These are phyloP conservation scores for Hypsizygus ulmarius DNA, from an alignment of 1,284 basidiomycete genomes.

Conservation along the genomic window DNA sequence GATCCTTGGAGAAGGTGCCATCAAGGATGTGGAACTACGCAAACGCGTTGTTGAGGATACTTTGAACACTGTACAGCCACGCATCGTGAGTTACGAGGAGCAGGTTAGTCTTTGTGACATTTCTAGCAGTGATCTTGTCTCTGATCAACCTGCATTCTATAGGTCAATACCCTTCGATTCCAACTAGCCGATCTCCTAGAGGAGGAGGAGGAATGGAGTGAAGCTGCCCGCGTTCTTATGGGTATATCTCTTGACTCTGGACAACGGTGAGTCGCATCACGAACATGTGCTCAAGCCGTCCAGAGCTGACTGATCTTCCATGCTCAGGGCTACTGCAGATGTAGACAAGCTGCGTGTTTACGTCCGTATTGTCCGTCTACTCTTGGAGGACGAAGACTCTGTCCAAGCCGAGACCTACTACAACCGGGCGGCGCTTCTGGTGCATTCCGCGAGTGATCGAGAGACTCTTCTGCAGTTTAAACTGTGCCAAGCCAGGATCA, in stretches of 20 bases:
- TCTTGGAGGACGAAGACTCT: conserved; percentile 94
- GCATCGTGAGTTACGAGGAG: conserved; percentile 89
- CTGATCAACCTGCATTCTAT: conserved; percentile 6
- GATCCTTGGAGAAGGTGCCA: conserved; percentile 50
- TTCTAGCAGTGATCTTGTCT: neutral
- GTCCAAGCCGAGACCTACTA: conserved; percentile 95
- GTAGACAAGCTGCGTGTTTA: conserved; percentile 89
- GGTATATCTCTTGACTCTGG: conserved; percentile 89
- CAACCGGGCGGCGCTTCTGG: conserved; percentile 90
- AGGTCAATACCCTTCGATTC: conserved; percentile 84
- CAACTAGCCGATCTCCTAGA: conserved; percentile 90
- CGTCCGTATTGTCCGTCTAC: conserved; percentile 89
- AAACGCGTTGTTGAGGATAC: conserved; percentile 74
- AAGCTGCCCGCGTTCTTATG: conserved; percentile 88
- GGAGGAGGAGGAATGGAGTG: conserved; percentile 88
- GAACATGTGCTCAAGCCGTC: neutral
- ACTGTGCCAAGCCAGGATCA: conserved; percentile 89
- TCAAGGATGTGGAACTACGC: conserved; percentile 55
- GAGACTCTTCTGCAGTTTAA: conserved; percentile 81
- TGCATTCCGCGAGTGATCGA: conserved; percentile 74
- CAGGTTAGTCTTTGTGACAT: conserved; percentile 57
- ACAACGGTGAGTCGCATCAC: conserved; percentile 57
- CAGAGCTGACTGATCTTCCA: conserved; percentile 6
- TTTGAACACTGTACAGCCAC: conserved; percentile 69
- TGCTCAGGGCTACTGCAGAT: conserved; percentile 65